Evolutionary conservation across 2,329 filamentous ascomycete genomes (phyloP).

Genomic region (Paecilomyces variotii): DNA sequence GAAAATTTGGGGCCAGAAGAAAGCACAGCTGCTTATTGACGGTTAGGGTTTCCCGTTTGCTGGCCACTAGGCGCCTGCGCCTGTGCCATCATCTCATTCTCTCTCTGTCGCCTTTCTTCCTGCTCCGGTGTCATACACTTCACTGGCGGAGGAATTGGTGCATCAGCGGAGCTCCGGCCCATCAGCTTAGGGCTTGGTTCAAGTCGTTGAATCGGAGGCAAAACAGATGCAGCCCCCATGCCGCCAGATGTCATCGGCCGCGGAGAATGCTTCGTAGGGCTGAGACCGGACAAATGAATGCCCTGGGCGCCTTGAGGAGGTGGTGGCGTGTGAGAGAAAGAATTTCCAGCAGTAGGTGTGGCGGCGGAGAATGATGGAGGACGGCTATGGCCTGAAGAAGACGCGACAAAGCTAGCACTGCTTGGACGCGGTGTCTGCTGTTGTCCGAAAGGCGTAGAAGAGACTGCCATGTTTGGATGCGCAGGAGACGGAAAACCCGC

Average conservation of each 20-base stretch:
- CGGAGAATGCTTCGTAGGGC: slow-evolving; percentile 39
- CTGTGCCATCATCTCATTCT: slow-evolving; percentile 24
- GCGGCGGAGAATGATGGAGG: slow-evolving; percentile 26
- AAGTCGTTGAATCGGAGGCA: slow-evolving; percentile 33
- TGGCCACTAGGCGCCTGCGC: slow-evolving; percentile 16
- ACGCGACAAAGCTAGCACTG: slow-evolving; percentile 16
- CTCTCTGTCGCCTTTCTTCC: slow-evolving; percentile 31
- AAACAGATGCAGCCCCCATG: slow-evolving; percentile 25
- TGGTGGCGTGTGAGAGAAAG: slow-evolving; percentile 20
- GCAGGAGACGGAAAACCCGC: slow-evolving; percentile 33
- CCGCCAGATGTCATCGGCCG: slow-evolving; percentile 28
- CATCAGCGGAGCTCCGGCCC: slow-evolving; percentile 35
- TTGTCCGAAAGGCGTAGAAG: slow-evolving; percentile 26
- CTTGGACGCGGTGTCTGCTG: slow-evolving; percentile 22
- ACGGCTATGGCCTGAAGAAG: slow-evolving; percentile 21
- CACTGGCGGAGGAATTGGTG: slow-evolving; percentile 33
- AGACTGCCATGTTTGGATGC: slow-evolving; percentile 19
- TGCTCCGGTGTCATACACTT: slow-evolving; percentile 38
- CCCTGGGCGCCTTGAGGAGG: slow-evolving; percentile 30
- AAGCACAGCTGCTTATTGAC: background rate
- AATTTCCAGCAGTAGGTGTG: slow-evolving; percentile 23
- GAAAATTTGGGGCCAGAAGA: background rate
- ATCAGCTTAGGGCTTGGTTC: slow-evolving; percentile 38
- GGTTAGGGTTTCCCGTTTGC: background rate
- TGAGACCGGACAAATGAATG: slow-evolving; percentile 35